Percentiles rank a stretch among this genome's conserved stretches.
Evolutionary conservation across 2,329 filamentous ascomycete species (phyloP).

Genomic region (Hypoxylon sp.): DNA sequence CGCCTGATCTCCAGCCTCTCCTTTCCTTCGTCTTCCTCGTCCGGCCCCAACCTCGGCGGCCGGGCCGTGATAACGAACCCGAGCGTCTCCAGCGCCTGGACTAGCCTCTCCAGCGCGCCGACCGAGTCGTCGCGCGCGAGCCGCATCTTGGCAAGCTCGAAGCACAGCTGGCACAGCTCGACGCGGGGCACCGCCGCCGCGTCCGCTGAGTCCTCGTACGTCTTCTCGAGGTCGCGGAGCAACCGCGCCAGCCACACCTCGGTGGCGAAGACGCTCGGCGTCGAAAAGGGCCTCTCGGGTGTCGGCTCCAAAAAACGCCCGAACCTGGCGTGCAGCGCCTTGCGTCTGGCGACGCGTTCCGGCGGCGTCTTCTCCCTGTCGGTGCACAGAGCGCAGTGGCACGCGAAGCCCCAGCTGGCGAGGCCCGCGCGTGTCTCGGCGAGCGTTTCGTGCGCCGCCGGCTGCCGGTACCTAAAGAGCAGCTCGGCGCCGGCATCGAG

Average conservation of each 20-base stretch:
- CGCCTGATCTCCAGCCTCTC: slow-evolving; percentile 29
- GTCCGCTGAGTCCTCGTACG: slow-evolving; percentile 26
- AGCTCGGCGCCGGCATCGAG: slow-evolving; percentile 57
- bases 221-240: slow-evolving; percentile 36
- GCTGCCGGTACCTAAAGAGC: slow-evolving; percentile 49
- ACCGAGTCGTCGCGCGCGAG: neutral
- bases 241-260: slow-evolving; percentile 16
- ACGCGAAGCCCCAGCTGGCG: slow-evolving; percentile 52
- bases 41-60: neutral
- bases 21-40: neutral
- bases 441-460: slow-evolving; percentile 34
- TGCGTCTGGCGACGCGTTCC: slow-evolving; percentile 26
- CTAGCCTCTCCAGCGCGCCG: slow-evolving; percentile 29
- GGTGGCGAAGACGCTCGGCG: too few species aligned
- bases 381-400: slow-evolving; percentile 51
- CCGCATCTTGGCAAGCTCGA: slow-evolving; percentile 25
- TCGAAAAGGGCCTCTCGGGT: too few species aligned
- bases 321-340: slow-evolving; percentile 8
- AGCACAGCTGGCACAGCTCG: slow-evolving; percentile 36
- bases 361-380: slow-evolving; percentile 37
- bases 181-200: slow-evolving; percentile 20
- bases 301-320: slow-evolving; percentile 2
- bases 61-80: slow-evolving; percentile 38
- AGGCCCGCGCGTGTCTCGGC: slow-evolving; percentile 46
- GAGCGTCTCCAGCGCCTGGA: slow-evolving; percentile 40